Percentiles rank a stretch among this genome's conserved stretches.
These are phyloP conservation scores for Sicyos edulis DNA, from an alignment of 306 rosid genomes.

Conservation along the genomic window DNA sequence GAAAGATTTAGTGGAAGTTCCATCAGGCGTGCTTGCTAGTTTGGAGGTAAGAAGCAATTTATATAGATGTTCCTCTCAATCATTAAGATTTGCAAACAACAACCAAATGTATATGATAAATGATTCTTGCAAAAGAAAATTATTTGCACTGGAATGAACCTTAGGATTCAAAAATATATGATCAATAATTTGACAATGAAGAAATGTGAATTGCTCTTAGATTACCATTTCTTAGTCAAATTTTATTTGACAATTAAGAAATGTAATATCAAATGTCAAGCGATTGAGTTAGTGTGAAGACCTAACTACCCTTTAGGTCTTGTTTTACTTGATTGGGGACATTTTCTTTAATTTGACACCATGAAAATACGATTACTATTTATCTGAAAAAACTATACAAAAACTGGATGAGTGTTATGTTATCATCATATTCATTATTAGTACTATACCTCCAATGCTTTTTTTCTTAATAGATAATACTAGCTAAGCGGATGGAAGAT, in stretches of 20 bases:
- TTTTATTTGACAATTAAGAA: neutral
- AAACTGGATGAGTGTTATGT: neutral
- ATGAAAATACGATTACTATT: too few relatives aligned
- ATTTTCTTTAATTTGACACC: too few relatives aligned
- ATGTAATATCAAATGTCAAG: neutral
- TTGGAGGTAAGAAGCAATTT: constrained; percentile 54
- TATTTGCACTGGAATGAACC: neutral
- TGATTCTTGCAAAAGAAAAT: neutral
- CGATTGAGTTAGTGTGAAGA: too few relatives aligned
- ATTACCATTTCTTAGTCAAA: neutral
- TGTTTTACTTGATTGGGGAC: too few relatives aligned
- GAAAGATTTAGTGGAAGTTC: constrained; percentile 93
- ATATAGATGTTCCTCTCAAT: neutral
- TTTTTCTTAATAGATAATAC: constrained; percentile 18
- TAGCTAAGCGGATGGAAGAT: constrained; percentile 27
- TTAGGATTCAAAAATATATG: too few relatives aligned
- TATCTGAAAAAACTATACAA: too few relatives aligned
- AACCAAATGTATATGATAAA: neutral
- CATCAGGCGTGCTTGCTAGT: constrained; percentile 63
- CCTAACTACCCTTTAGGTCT: neutral
- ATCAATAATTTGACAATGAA: neutral
- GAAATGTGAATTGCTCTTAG: neutral
- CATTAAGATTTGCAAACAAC: neutral
- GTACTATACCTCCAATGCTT: neutral
- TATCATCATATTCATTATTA: neutral